A percentile compares a stretch with the other conserved stretches of the same genome.
These are phyloP conservation scores for Gymnopilus dilepis DNA, from an alignment of 768 basidiomycete genomes.

Conservation along the genomic window DNA sequence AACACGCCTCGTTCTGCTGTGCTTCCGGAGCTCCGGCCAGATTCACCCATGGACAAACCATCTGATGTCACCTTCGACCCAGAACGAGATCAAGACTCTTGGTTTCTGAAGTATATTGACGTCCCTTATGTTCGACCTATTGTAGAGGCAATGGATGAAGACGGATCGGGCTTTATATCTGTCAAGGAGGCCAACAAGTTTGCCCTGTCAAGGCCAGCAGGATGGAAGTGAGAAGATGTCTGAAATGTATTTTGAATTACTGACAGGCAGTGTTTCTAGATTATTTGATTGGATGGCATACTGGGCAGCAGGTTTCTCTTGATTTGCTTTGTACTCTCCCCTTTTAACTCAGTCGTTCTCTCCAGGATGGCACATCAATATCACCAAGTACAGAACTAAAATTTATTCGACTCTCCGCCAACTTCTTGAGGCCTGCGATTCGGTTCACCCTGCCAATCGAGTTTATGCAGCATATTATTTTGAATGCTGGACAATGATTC, in stretches of 20 bases:
- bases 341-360: not conserved
- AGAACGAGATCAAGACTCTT: constrained; percentile 21
- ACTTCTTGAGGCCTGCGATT: constrained; percentile 14
- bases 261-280: constrained; percentile 4
- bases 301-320: constrained; percentile 30
- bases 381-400: constrained; percentile 22
- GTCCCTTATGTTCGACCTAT: constrained; percentile 37
- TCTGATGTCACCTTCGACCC: not conserved
- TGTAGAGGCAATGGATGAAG: constrained; percentile 47
- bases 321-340: not conserved
- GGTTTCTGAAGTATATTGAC: constrained; percentile 41
- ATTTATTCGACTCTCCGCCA: constrained; percentile 23
- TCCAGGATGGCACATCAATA: constrained; percentile 25
- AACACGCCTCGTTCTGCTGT: not conserved
- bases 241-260: not conserved
- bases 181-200: constrained; percentile 41
- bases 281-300: constrained; percentile 32
- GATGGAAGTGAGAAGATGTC: constrained; percentile 29
- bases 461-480: constrained; percentile 20
- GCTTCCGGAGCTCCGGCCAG: not conserved
- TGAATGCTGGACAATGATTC: not conserved
- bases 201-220: constrained; percentile 32
- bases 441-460: constrained; percentile 22
- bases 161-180: constrained; percentile 44
- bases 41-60: not conserved